phyloP scores from a whole-genome alignment of 2,329 filamentous ascomycete genomes.

The Neoascochyta sp. region DNA sequence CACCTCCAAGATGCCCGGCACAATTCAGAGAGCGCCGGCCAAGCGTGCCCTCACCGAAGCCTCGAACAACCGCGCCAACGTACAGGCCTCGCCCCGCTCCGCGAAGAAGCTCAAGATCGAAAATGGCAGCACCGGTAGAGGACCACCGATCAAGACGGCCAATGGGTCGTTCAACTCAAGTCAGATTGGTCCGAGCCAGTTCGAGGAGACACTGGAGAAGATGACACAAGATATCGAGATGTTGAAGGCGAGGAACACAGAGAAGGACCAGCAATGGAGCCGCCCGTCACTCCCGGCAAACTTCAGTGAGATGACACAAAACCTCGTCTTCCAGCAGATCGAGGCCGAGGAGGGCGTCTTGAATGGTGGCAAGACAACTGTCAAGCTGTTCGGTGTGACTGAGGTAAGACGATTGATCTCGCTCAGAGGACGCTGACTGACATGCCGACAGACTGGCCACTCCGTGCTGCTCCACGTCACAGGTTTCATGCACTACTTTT shows the following conservation, averaged over 20 bases:
- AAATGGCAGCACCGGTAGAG: constrained; percentile 52
- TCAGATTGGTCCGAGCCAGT: constrained; percentile 84
- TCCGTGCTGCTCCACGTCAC: constrained; percentile 94
- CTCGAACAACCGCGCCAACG: constrained; percentile 44
- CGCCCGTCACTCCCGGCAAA: constrained; percentile 55
- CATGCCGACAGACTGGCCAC: constrained; percentile 59
- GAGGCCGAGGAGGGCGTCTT: constrained; percentile 88
- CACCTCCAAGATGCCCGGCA: constrained; percentile 36
- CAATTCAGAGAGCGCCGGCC: constrained; percentile 35
- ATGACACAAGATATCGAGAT: constrained; percentile 88
- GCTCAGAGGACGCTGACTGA: constrained; percentile 9
- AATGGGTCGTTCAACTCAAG: constrained; percentile 58
- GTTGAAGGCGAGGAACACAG: constrained; percentile 79
- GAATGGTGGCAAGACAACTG: constrained; percentile 68
- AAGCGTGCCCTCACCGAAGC: constrained; percentile 49
- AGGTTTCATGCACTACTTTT: constrained; percentile 94
- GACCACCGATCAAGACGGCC: constrained; percentile 61
- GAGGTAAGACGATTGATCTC: constrained; percentile 49
- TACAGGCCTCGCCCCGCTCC: constrained; percentile 46
- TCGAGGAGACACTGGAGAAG: constrained; percentile 95
- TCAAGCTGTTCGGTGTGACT: constrained; percentile 93
- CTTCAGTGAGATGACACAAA: constrained; percentile 63
- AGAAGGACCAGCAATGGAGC: constrained; percentile 92
- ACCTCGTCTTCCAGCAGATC: constrained; percentile 89
- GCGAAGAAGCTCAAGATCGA: constrained; percentile 85